phyloP scores from a whole-genome alignment of 371 early-diverging fungal species.

The Mortierella sp. region DNA sequence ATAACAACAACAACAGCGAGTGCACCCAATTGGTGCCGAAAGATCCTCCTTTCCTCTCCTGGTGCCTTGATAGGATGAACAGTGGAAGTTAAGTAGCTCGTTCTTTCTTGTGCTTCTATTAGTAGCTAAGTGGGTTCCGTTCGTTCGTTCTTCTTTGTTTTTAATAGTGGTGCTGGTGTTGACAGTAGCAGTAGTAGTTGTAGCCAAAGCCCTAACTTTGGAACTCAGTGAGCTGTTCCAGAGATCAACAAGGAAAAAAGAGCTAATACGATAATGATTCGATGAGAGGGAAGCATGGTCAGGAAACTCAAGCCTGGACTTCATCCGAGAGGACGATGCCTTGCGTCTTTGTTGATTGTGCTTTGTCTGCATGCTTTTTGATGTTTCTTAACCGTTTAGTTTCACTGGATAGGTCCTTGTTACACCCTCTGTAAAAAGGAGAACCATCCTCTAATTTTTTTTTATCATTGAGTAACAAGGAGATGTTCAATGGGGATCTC shows the following conservation, averaged over 20 bases:
- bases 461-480: background rate
- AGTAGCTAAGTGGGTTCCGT: background rate
- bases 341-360: background rate
- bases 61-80: background rate
- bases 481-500: background rate
- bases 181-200: background rate
- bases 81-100: background rate
- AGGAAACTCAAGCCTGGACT: background rate
- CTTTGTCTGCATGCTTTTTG: background rate
- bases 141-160: background rate
- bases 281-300: background rate
- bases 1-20: background rate
- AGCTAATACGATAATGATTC: background rate
- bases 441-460: background rate
- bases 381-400: background rate
- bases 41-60: background rate
- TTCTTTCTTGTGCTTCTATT: background rate
- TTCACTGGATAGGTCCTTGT: background rate
- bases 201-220: background rate
- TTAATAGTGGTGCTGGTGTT: background rate
- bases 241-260: background rate
- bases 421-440: background rate
- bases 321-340: slow-evolving; percentile 5
- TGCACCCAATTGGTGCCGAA: background rate
- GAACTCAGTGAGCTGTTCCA: background rate